These are phyloP conservation scores for Flammula alnicola DNA, from an alignment of 1,284 basidiomycete genomes.

Conservation along the genomic window DNA sequence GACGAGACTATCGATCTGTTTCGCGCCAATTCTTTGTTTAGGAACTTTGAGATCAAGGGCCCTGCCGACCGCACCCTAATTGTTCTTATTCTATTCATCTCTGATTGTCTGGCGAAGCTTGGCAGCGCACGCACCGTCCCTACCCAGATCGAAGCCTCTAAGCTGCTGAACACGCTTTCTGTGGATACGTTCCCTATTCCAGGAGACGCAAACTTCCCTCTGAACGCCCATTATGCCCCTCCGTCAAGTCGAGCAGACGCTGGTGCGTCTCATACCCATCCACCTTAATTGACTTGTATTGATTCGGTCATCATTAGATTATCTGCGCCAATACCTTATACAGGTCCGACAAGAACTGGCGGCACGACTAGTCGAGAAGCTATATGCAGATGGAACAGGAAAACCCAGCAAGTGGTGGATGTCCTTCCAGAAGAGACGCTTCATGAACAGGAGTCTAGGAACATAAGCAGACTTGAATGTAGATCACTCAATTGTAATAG, in stretches of 20 bases:
- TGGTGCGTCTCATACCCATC: constrained; percentile 56
- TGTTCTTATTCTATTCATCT: constrained; percentile 97
- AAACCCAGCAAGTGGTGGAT: constrained; percentile 99
- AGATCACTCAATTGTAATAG: constrained; percentile 19
- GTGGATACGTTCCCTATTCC: constrained; percentile 94
- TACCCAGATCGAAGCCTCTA: constrained; percentile 85
- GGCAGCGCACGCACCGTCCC: constrained; percentile 69
- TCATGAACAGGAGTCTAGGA: constrained; percentile 89
- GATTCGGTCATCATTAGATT: constrained; percentile 54
- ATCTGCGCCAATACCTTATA: constrained; percentile 88
- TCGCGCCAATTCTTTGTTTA: constrained; percentile 98
- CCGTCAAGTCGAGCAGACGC: constrained; percentile 82
- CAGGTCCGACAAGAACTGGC: constrained; percentile 95
- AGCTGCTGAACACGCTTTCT: constrained; percentile 88
- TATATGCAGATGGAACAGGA: constrained; percentile 86
- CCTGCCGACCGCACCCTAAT: constrained; percentile 96
- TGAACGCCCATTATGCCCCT: constrained; percentile 91
- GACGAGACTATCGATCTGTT: constrained; percentile 98
- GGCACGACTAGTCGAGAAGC: constrained; percentile 81
- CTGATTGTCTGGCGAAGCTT: constrained; percentile 94
- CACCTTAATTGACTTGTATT: constrained; percentile 4
- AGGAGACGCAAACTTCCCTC: constrained; percentile 93
- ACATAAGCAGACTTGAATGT: constrained; percentile 41
- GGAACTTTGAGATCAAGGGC: constrained; percentile 99
- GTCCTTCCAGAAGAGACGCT: constrained; percentile 96